Base-by-base conservation (phyloP, 2,329 filamentous ascomycete species). In the Penicillium sclerotiorum region DNA sequence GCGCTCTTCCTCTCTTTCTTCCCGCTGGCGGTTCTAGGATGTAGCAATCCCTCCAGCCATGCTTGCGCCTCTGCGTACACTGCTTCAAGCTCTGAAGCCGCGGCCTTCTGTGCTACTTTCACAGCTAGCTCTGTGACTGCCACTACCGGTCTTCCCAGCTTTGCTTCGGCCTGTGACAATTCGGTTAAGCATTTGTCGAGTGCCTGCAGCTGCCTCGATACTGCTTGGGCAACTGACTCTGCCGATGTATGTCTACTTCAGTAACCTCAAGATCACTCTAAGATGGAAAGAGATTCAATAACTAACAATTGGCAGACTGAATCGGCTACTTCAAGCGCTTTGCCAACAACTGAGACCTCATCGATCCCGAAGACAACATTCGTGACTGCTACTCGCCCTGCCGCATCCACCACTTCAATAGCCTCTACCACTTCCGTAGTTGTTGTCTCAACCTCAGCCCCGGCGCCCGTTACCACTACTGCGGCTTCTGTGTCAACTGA, bases 201-300 rank as follows among this genome's bases (percentile, higher is more conserved):
- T 48, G 60, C 60, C 8, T 63, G 60, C 45, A 63, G 56, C 52
- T 63, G 59, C 28, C 53, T 61, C 22, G 59, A 55, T n/a, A 56
- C 59, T 8, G 53, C 52, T 17, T 56, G 54, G 54, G 46, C 46
- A 1, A 56, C 54, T 27, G 54, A 45, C 32, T 44, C 37, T 13
- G 36, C 51, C 23, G 32, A 28, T 23, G 42, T 45, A 45, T n/a
- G n/a, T n/a, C n/a, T n/a, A n/a, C n/a, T n/a, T n/a, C n/a, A n/a
- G n/a, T n/a, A n/a, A n/a, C n/a, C n/a, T n/a, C n/a, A n/a, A n/a
- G n/a, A n/a, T n/a, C n/a, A n/a, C n/a, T n/a, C n/a, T n/a, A n/a
- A n/a, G n/a, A n/a, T n/a, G n/a, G n/a, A n/a, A n/a, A n/a, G n/a
- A n/a, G n/a, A n/a, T n/a, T n/a, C n/a, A n/a, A n/a, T n/a, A n/a